Base-by-base conservation (phyloP, 129 eudicot genomes). In the Arctium lappa region DNA sequence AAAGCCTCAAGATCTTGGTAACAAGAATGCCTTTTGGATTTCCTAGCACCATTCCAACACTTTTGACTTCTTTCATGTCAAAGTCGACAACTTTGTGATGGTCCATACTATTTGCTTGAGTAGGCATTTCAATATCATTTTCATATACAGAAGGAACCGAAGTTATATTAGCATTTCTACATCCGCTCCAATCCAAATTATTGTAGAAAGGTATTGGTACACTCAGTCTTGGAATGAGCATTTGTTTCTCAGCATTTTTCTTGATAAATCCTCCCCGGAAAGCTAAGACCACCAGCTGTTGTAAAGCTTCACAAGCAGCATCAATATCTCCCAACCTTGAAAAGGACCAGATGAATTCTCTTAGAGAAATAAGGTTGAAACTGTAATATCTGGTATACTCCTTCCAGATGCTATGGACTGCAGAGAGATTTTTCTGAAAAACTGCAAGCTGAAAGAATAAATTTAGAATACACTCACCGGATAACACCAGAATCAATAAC, bases 371-470 rank as follows among this genome's bases (percentile, higher is more conserved):
- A 77, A 89, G 82, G 89, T 87, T 95, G 75, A 86, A 62, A 70
- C 80, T 86, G 81, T 90, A 89, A 85, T 76, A 78, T 86, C 83
- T 85, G 62, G 76, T 79, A 78, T 84, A 91, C 79, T 93, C 97
- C 86, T 85, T 90, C 97, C 97, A 91, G 46, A 95, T 90, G 75
- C 68, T 85, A 76, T 88, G 97, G 50, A 89, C 99, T 37, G 90
- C 93, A 83, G 90, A 69, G 75, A 93, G 88, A 86, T 91, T 91
- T 86, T 90, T 73, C 93, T 89, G 90, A 87, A 89, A 87, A 88
- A 94, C 98, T 92, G 98, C 96, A 87, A 94, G 90, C 98, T 94
- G 98, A 86, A 90, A 86, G 48, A 83, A 81, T 34, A 73, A 66
- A 79, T 70, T 87, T 81, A 89, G 84, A 89, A 83, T 53, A n/a